phyloP scores from a whole-genome alignment of 164 flowering plant species.

The Dillenia turbinata region DNA sequence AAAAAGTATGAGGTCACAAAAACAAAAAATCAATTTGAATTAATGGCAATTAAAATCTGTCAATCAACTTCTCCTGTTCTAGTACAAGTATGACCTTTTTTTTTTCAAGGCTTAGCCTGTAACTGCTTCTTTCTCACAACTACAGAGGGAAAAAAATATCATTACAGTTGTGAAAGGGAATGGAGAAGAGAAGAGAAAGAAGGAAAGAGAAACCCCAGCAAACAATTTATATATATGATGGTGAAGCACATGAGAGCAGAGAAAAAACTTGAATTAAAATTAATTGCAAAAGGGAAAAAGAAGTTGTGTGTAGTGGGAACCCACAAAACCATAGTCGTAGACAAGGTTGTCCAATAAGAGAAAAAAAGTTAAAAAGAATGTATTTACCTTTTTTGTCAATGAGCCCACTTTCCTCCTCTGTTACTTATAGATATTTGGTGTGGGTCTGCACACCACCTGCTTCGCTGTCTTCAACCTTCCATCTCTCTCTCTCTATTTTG shows the following conservation, averaged over 20 bases:
- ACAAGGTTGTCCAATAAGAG: conserved; percentile 34
- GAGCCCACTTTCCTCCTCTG: conserved; percentile 17
- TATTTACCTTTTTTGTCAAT: not conserved
- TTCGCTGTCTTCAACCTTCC: conserved; percentile 60
- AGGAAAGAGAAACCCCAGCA: conserved; percentile 8
- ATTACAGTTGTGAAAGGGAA: conserved; percentile 25
- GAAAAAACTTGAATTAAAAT: not conserved
- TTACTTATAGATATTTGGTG: conserved; percentile 12
- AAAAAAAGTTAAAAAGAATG: not conserved
- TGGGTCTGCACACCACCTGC: conserved; percentile 27
- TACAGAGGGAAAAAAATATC: conserved; percentile 42
- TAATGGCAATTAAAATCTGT: conserved; percentile 16
- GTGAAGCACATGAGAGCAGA: conserved; percentile 4
- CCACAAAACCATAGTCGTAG: conserved; percentile 14
- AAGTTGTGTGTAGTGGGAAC: conserved; percentile 16
- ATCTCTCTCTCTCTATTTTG: conserved; percentile 4
- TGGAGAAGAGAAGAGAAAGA: conserved; percentile 1
- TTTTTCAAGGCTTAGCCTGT: conserved; percentile 3
- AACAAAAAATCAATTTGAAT: not conserved
- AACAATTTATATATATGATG: not conserved
- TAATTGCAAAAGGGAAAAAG: not conserved
- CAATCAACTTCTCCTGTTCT: conserved; percentile 15
- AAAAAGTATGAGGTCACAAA: conserved; percentile 14
- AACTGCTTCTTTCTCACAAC: conserved; percentile 28
- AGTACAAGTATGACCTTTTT: conserved; percentile 11